phyloP scores from a whole-genome alignment of 2,329 filamentous ascomycete genomes.

The Hirsutella thompsonii region DNA sequence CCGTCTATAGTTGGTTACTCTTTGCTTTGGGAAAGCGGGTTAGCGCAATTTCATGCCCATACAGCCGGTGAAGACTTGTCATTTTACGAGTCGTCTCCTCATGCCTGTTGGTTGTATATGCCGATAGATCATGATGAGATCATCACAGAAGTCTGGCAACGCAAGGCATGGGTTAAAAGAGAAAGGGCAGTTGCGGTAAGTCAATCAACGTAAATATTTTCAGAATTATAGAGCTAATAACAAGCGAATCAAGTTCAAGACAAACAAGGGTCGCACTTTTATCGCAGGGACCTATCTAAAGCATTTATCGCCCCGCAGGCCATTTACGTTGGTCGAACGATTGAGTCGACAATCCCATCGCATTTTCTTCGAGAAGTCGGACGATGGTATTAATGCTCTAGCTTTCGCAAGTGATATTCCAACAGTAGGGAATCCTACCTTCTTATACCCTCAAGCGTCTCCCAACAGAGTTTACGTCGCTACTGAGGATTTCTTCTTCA shows the following conservation, averaged over 20 bases:
- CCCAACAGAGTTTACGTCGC: constrained; percentile 3
- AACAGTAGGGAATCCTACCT: background rate
- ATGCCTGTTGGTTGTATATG: constrained; percentile 1
- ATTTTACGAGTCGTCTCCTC: background rate
- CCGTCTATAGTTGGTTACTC: background rate
- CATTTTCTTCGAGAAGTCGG: constrained; percentile 2
- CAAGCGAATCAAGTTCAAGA: constrained; percentile 1
- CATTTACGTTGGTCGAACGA: constrained; percentile 1
- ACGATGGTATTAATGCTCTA: constrained; percentile 1
- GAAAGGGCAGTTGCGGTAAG: constrained; percentile 2
- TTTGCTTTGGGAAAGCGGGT: background rate
- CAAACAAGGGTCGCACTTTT: constrained; percentile 3
- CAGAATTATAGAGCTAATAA: constrained; percentile 1
- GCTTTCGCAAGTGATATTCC: constrained; percentile 1
- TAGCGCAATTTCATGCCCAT: constrained; percentile 1
- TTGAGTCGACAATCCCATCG: background rate
- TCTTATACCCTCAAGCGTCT: constrained; percentile 1
- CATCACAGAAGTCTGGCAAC: constrained; percentile 2
- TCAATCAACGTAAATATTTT: background rate
- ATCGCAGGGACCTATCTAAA: constrained; percentile 3
- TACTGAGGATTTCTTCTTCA: constrained; percentile 4
- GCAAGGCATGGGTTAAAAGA: background rate
- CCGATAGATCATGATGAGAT: constrained; percentile 1
- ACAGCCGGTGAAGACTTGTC: background rate
- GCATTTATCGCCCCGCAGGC: background rate